Evolutionary conservation across 805 yeast species (phyloP).

Genomic region (Yamadazyma takamatsuzukensis): DNA sequence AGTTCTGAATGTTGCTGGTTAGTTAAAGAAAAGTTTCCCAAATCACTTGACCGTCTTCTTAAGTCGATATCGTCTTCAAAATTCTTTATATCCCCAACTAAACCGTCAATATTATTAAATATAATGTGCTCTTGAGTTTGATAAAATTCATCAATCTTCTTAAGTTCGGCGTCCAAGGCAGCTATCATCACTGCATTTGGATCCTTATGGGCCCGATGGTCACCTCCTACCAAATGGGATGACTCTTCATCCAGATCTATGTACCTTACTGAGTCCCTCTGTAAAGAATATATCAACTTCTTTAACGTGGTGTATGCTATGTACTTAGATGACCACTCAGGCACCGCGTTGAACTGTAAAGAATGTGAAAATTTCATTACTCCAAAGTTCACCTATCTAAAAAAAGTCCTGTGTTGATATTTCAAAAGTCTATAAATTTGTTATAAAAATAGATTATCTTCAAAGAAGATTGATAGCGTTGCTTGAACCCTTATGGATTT

Average conservation of each 20-base stretch:
- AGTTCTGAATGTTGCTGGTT: conserved; percentile 1
- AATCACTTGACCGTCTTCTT: conserved; percentile 5
- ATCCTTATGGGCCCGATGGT: conserved; percentile 29
- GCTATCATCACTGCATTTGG: conserved; percentile 59
- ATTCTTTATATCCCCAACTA: conserved; percentile 60
- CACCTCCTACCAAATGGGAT: conserved; percentile 28
- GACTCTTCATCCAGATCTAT: conserved; percentile 29
- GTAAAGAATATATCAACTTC: conserved; percentile 77
- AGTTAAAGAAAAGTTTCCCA: conserved; percentile 4
- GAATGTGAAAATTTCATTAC: conserved; percentile 98
- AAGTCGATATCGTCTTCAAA: conserved; percentile 42
- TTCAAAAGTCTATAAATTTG: too few species aligned
- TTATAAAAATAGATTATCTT: too few species aligned
- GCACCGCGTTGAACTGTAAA: conserved; percentile 93
- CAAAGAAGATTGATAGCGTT: too few species aligned
- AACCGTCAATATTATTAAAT: conserved; percentile 48
- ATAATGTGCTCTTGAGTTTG: conserved; percentile 59
- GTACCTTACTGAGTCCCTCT: conserved; percentile 50
- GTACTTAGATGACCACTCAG: conserved; percentile 94
- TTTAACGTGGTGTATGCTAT: conserved; percentile 86
- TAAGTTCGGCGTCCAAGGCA: conserved; percentile 74
- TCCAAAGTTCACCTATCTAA: too few species aligned
- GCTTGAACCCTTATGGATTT: too few species aligned
- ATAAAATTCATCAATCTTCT: conserved; percentile 75
- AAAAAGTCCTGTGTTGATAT: too few species aligned